Evolutionary conservation across 495 filamentous ascomycete genomes (phyloP).

Genomic region (Jackrogersella minutella): DNA sequence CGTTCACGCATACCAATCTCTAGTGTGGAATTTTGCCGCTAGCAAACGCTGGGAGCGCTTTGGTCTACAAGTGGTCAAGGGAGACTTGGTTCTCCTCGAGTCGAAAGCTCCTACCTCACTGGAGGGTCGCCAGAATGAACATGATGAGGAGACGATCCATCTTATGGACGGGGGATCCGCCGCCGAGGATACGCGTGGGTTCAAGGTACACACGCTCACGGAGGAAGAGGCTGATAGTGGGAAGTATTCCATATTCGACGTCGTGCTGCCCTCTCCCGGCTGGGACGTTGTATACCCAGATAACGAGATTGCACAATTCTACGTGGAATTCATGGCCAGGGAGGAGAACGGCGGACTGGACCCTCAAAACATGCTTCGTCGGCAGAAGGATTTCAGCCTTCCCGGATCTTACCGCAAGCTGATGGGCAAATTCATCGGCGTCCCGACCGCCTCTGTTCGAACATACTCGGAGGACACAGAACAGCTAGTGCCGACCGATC

Average conservation of each 20-base stretch:
- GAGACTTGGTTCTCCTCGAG: slow-evolving; percentile 80
- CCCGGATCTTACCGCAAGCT: slow-evolving; percentile 87
- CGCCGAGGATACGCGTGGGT: slow-evolving; percentile 69
- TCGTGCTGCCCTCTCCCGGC: slow-evolving; percentile 94
- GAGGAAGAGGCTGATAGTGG: slow-evolving; percentile 81
- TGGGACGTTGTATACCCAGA: slow-evolving; percentile 87
- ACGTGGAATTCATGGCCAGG: slow-evolving; percentile 81
- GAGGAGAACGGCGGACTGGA: slow-evolving; percentile 78
- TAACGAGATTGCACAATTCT: slow-evolving; percentile 83
- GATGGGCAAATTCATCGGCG: slow-evolving; percentile 68
- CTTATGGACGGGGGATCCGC: slow-evolving; percentile 74
- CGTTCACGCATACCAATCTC: slow-evolving; percentile 92
- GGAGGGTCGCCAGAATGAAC: slow-evolving; percentile 32
- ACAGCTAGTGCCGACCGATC: slow-evolving; percentile 87
- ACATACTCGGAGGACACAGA: slow-evolving; percentile 73
- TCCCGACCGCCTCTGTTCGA: slow-evolving; percentile 69
- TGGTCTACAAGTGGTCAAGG: slow-evolving; percentile 76
- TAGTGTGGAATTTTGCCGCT: slow-evolving; percentile 89
- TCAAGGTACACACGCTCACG: slow-evolving; percentile 77
- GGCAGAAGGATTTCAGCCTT: slow-evolving; percentile 85
- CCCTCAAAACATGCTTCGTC: slow-evolving; percentile 86
- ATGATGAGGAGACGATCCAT: slow-evolving; percentile 49
- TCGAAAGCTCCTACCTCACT: slow-evolving; percentile 33
- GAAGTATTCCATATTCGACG: slow-evolving; percentile 81
- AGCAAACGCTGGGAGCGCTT: slow-evolving; percentile 79